These are phyloP conservation scores for Hypericum perforatum DNA, from an alignment of 345 rosid species.

Conservation along the genomic window DNA sequence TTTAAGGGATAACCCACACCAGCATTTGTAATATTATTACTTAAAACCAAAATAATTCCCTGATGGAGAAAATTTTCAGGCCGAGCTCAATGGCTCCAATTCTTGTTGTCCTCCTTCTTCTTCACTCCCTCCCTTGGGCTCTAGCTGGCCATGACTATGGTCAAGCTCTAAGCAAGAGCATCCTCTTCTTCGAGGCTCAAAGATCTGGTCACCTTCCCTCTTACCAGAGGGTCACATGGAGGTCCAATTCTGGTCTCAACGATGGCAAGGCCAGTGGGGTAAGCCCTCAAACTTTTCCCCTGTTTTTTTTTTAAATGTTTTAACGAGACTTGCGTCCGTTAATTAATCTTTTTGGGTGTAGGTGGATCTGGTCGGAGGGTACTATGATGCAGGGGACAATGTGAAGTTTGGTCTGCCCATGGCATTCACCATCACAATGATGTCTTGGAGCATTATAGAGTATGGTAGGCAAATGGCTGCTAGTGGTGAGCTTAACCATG, in stretches of 20 bases:
- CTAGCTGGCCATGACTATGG: constrained; percentile 81
- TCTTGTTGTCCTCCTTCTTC: constrained; percentile 25
- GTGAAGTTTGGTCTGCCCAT: constrained; percentile 97
- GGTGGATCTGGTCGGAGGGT: constrained; percentile 98
- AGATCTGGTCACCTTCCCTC: constrained; percentile 88
- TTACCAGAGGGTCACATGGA: constrained; percentile 87
- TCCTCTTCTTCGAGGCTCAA: constrained; percentile 96
- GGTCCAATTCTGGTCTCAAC: constrained; percentile 74
- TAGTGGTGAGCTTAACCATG: constrained; percentile 70
- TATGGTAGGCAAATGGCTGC: constrained; percentile 69
- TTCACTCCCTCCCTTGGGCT: constrained; percentile 38
- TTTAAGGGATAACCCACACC: constrained; percentile 32
- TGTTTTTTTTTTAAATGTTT: not conserved
- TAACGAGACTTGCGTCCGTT: not conserved
- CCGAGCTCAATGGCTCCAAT: constrained; percentile 32
- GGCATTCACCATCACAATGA: constrained; percentile 97
- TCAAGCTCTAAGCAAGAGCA: constrained; percentile 86
- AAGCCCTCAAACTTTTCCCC: constrained; percentile 16
- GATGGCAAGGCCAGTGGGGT: constrained; percentile 99
- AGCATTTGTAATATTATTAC: constrained; percentile 12
- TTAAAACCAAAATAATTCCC: not conserved
- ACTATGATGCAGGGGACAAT: constrained; percentile 99
- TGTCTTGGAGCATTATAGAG: constrained; percentile 97
- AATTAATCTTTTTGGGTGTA: constrained; percentile 11
- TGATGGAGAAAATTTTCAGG: constrained; percentile 27